Percentiles rank a stretch among this genome's conserved stretches.
phyloP scores from a whole-genome alignment of 1,284 basidiomycete genomes.

The Laetiporus sulphureus region DNA sequence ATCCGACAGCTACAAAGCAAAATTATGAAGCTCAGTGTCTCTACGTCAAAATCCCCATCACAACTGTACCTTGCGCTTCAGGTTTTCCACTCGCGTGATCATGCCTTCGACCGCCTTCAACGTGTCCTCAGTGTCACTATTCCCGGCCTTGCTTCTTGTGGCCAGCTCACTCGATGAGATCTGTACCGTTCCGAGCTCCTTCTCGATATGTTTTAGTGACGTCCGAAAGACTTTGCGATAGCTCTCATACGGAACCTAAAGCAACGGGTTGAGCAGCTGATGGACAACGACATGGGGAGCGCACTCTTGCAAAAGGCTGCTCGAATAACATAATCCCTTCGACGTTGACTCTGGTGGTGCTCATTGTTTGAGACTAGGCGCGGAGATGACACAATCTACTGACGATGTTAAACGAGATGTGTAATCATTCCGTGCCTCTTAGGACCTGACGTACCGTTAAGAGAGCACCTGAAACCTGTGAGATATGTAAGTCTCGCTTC shows the following conservation, averaged over 20 bases:
- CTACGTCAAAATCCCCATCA: too few relatives aligned
- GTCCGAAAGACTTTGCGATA: constrained; percentile 80
- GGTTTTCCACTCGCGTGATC: constrained; percentile 65
- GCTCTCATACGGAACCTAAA: constrained; percentile 84
- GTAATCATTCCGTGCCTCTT: too few relatives aligned
- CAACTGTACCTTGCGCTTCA: constrained; percentile 92
- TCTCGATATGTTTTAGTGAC: constrained; percentile 74
- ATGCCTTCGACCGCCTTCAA: constrained; percentile 64
- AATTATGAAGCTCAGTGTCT: too few relatives aligned
- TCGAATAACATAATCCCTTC: constrained; percentile 85
- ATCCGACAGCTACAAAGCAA: constrained; percentile 53
- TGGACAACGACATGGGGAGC: constrained; percentile 18
- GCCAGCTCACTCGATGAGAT: constrained; percentile 47
- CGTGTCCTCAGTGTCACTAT: constrained; percentile 42
- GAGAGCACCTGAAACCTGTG: too few relatives aligned
- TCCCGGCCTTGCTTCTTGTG: constrained; percentile 33
- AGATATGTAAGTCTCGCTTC: too few relatives aligned
- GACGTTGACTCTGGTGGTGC: constrained; percentile 47
- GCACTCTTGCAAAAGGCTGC: constrained; percentile 76
- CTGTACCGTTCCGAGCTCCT: constrained; percentile 63
- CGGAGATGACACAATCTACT: background rate
- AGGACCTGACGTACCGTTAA: too few relatives aligned
- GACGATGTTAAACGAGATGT: background rate
- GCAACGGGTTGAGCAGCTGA: too few relatives aligned
- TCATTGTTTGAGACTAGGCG: constrained; percentile 24